These are phyloP conservation scores for Toxicodendron radicans DNA, from an alignment of 345 rosid species.

Conservation along the genomic window DNA sequence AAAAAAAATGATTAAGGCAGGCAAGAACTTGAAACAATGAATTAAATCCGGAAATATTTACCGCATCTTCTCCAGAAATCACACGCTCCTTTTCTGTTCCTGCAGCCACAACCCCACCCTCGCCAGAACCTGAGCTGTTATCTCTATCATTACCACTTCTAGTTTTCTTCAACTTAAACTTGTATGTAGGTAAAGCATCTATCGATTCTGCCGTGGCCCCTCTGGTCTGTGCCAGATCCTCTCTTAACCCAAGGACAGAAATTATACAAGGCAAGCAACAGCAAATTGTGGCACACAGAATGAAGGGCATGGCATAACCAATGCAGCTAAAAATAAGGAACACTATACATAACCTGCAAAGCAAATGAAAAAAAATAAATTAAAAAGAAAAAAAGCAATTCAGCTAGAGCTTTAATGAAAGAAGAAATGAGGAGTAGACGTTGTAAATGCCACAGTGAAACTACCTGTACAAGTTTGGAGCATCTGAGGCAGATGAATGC, in stretches of 20 bases:
- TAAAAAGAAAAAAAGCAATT: conserved; percentile 9
- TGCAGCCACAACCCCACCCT: conserved; percentile 87
- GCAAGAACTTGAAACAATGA: background rate
- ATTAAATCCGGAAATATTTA: conserved; percentile 34
- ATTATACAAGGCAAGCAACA: conserved; percentile 97
- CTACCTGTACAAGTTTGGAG: conserved; percentile 97
- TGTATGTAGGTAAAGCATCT: conserved; percentile 81
- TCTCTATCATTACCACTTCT: conserved; percentile 55
- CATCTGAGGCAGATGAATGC: conserved; percentile 77
- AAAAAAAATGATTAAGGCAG: background rate
- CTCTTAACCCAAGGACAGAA: conserved; percentile 89
- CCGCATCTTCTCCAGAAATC: conserved; percentile 95
- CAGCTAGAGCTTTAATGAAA: conserved; percentile 14
- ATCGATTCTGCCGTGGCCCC: conserved; percentile 95
- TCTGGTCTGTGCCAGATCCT: conserved; percentile 78
- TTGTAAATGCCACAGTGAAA: background rate
- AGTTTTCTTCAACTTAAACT: conserved; percentile 75
- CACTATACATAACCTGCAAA: conserved; percentile 91
- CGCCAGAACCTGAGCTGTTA: conserved; percentile 42
- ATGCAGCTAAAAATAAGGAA: conserved; percentile 93
- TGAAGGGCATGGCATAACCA: conserved; percentile 99
- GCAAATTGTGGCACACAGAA: conserved; percentile 94
- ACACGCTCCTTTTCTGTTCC: conserved; percentile 83
- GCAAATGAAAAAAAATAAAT: background rate
- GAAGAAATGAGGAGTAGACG: background rate